These are phyloP conservation scores for Trichosporon sp. DNA, from an alignment of 1,284 basidiomycete genomes.

Conservation along the genomic window DNA sequence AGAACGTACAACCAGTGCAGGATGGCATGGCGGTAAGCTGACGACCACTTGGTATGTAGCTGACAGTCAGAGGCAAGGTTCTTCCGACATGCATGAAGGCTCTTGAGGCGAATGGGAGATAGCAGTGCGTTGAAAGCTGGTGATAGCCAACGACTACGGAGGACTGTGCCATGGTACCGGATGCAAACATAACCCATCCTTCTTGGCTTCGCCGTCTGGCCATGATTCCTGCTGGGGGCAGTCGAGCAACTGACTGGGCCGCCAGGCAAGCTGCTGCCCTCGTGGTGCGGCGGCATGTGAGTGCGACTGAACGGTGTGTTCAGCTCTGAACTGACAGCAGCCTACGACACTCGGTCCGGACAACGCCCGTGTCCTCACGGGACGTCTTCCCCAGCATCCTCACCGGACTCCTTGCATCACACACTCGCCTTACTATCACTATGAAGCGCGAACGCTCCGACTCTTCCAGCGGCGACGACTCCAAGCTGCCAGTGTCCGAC, in stretches of 20 bases:
- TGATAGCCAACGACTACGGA: background rate
- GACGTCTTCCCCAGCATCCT: too few species aligned
- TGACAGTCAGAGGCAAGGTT: background rate
- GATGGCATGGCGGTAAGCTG: slow-evolving; percentile 1
- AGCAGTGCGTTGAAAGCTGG: background rate
- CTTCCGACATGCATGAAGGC: background rate
- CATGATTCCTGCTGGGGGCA: too few species aligned
- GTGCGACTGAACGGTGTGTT: too few species aligned
- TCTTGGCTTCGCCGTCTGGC: too few species aligned
- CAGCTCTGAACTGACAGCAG: too few species aligned
- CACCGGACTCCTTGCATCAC: background rate
- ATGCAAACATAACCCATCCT: too few species aligned
- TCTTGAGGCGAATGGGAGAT: background rate
- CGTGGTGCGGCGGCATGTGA: too few species aligned
- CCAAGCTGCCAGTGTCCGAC: background rate
- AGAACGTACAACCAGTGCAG: background rate
- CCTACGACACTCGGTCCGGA: too few species aligned
- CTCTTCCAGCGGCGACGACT: background rate
- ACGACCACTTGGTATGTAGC: background rate
- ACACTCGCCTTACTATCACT: background rate
- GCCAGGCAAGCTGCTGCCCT: too few species aligned
- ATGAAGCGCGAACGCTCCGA: background rate
- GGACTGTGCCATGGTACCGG: too few species aligned
- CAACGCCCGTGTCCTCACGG: background rate
- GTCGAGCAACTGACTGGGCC: too few species aligned